Base-by-base conservation (phyloP, 441 rosid genomes). In the Populus tomentosa region DNA sequence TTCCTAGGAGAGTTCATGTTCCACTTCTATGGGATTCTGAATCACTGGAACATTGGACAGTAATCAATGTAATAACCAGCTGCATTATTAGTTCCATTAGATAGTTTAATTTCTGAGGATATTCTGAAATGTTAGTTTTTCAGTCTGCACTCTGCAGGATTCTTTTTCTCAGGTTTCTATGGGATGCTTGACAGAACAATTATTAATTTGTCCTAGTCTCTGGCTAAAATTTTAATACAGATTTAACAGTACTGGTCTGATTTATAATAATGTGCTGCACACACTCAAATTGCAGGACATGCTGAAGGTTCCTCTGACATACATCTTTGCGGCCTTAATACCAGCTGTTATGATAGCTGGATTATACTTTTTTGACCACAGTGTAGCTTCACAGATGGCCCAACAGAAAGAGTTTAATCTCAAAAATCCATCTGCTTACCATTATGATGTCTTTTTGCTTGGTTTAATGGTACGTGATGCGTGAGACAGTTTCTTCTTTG, bases 311-410 rank as follows among this genome's bases (percentile, higher is more conserved):
- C 89, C 98, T 1, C 74, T 82, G 36, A 65, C 56, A 61, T 91
- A 89, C 85, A 90, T 95, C 65, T 84, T 91, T 67, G 90, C 89
- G 69, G 97, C 97, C 77, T 77, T 91, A 38, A 77, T 93, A 67
- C 95, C 98, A 13, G 95, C 98, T 6, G 71, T 89, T 85, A 94
- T 93, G 98, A 82, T 94, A 23, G 95, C 97, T 1, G 97, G 95
- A 56, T 84, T 93, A 28, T 91, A 94, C 89, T 94, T 91, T 84
- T 94, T 94, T 28, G 97, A 95, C 79, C 98, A 95, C 76, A 90
- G 93, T 64, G 98, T 93, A 50, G 94, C 98, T 77, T 89, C 98
- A 56, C 91, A 95, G 81, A 71, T 95, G 94, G 97, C 98, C 78
- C 98, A 91, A 76, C 98, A 93, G 79, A 84, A 88, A 80, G 98